A percentile compares a stretch with the other conserved stretches of the same genome.
These are phyloP conservation scores for Glomus cerebriforme DNA, from an alignment of 192 early-diverging fungal species.

Conservation along the genomic window DNA sequence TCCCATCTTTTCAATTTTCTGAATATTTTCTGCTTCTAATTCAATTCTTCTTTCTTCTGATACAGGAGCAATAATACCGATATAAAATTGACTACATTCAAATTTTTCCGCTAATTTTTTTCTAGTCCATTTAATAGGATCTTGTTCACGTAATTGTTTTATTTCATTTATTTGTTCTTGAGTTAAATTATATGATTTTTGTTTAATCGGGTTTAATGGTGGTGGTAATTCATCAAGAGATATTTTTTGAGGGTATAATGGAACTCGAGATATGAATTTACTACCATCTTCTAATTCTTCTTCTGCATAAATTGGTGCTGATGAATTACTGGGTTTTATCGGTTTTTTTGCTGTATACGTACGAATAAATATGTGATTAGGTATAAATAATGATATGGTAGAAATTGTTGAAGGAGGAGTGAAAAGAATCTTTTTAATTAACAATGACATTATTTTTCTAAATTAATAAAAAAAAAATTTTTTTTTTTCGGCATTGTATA, in stretches of 20 bases:
- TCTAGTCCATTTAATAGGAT: conserved; percentile 43
- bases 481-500: no score
- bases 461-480: neutral
- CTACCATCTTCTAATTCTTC: conserved; percentile 20
- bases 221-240: conserved; percentile 17
- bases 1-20: neutral
- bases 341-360: conserved; percentile 19
- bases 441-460: neutral
- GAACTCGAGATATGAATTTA: neutral
- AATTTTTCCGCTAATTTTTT: conserved; percentile 43
- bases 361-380: neutral
- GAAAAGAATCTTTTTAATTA: neutral
- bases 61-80: conserved; percentile 38
- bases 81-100: conserved; percentile 42
- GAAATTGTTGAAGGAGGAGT: neutral
- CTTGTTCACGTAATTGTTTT: conserved; percentile 34
- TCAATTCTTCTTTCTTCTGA: neutral
- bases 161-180: conserved; percentile 39
- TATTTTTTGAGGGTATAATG: neutral
- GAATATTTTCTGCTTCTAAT: neutral
- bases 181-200: conserved; percentile 15
- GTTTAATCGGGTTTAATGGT: conserved; percentile 13
- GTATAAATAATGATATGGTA: neutral
- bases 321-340: neutral
- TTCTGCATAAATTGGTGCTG: neutral